Evolutionary conservation across 2,329 filamentous ascomycete species (phyloP).

Genomic region (Trichoderma lentiforme): DNA sequence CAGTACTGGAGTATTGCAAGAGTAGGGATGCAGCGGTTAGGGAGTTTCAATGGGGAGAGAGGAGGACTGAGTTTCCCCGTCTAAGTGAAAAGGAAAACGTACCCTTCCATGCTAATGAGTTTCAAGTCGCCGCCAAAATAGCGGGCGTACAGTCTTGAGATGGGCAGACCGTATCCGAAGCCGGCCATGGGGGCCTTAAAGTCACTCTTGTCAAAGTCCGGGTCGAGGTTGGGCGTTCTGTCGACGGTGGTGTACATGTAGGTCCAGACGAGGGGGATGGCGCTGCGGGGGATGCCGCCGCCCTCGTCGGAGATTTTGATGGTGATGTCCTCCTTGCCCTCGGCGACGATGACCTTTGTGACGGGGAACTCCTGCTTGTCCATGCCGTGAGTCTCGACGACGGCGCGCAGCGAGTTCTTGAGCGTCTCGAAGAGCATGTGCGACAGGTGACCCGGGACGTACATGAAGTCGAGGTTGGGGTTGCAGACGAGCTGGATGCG

Average conservation of each 20-base stretch:
- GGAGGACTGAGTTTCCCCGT: background rate
- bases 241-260: conserved; percentile 99
- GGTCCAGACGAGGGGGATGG: conserved; percentile 98
- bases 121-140: conserved; percentile 98
- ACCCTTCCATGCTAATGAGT: conserved; percentile 99
- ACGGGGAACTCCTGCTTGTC: conserved; percentile 96
- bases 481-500: conserved; percentile 96
- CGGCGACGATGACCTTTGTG: conserved; percentile 95
- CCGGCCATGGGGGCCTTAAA: conserved; percentile 99
- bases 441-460: conserved; percentile 95
- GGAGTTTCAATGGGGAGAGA: background rate
- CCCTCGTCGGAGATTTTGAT: conserved; percentile 98
- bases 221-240: conserved; percentile 88
- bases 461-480: conserved; percentile 96
- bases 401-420: conserved; percentile 95
- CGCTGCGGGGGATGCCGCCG: conserved; percentile 86
- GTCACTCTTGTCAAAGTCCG: conserved; percentile 97
- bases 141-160: conserved; percentile 87
- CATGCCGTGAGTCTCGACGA: conserved; percentile 91
- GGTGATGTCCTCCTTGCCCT: conserved; percentile 97
- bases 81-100: conserved; percentile 37
- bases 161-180: conserved; percentile 95
- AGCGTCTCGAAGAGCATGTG: conserved; percentile 99
- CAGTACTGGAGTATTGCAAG: conserved; percentile 35
- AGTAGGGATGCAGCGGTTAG: conserved; percentile 3